Conservation (phyloP, 345 rosid species). For the Erodium maritimum region DNA sequence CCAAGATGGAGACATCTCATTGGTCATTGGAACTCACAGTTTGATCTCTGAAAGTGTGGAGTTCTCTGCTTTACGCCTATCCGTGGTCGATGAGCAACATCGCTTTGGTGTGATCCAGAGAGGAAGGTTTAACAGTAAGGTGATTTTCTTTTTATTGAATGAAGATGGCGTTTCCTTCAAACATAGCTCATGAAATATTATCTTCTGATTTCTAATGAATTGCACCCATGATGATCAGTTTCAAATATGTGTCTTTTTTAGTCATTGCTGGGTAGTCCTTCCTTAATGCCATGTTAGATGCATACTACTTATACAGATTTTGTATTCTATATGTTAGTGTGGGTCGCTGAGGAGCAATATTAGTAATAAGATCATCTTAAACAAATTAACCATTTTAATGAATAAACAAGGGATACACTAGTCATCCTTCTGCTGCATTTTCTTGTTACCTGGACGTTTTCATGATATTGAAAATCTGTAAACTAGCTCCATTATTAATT, state of each 20-base stretch:
- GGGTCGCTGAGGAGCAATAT: no score
- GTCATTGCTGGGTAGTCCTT: neutral
- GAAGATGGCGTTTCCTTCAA: no score
- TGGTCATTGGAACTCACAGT: constrained; percentile 93
- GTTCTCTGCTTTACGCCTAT: constrained; percentile 74
- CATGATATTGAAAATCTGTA: neutral
- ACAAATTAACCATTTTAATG: no score
- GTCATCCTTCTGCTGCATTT: neutral
- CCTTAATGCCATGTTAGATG: neutral
- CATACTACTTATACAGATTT: neutral
- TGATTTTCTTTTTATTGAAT: constrained; percentile 12
- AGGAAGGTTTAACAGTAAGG: constrained; percentile 95
- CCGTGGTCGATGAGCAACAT: constrained; percentile 96
- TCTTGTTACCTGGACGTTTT: neutral
- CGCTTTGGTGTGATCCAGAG: constrained; percentile 98
- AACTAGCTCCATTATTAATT: neutral
- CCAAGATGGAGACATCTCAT: constrained; percentile 64
- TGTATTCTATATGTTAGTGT: no score
- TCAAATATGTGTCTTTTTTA: neutral
- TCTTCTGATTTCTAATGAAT: neutral
- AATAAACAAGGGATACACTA: no score
- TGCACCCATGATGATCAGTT: neutral
- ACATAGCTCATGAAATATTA: no score
- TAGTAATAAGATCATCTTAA: no score
- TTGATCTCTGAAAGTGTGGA: constrained; percentile 78